These are phyloP conservation scores for Apiotrichum veenhuisii DNA, from an alignment of 1,284 basidiomycete species.

Conservation along the genomic window DNA sequence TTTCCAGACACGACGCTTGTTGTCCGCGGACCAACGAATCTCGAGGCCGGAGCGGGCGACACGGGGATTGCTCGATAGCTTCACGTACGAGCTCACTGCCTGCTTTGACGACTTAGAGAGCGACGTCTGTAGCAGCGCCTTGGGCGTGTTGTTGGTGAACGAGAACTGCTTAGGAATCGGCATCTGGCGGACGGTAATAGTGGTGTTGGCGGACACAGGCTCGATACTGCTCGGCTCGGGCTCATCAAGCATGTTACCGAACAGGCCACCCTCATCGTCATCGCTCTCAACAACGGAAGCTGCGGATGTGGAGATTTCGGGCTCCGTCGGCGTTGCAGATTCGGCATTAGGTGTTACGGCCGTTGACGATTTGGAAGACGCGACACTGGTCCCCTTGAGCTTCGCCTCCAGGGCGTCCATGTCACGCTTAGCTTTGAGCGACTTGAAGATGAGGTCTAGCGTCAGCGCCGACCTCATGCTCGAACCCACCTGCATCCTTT, in stretches of 20 bases:
- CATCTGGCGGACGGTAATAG: constrained; percentile 68
- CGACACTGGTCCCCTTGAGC: constrained; percentile 51
- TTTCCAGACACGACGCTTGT: constrained; percentile 61
- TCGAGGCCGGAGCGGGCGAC: constrained; percentile 67
- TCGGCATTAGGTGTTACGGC: not conserved
- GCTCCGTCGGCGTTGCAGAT: not conserved
- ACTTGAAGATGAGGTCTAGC: constrained; percentile 58
- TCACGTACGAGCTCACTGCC: constrained; percentile 66
- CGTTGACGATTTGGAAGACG: not conserved
- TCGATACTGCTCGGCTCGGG: constrained; percentile 53
- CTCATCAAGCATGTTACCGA: constrained; percentile 72
- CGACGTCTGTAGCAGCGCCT: constrained; percentile 29
- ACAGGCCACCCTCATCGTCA: constrained; percentile 62
- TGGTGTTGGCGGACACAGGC: constrained; percentile 52
- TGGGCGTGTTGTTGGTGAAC: constrained; percentile 36
- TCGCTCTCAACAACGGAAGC: constrained; percentile 9
- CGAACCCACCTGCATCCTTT: constrained; percentile 56
- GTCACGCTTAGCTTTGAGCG: constrained; percentile 59
- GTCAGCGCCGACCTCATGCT: too few relatives aligned
- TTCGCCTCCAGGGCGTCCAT: constrained; percentile 56
- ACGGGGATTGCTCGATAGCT: constrained; percentile 63
- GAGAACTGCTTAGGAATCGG: constrained; percentile 74
- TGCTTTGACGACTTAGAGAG: constrained; percentile 59
- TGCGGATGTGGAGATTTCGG: not conserved
- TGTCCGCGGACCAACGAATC: constrained; percentile 65